Evolutionary conservation across 2,329 filamentous ascomycete species (phyloP), one percentile per base, ranked within the genome.

Genomic region (Fusarium compactum): DNA sequence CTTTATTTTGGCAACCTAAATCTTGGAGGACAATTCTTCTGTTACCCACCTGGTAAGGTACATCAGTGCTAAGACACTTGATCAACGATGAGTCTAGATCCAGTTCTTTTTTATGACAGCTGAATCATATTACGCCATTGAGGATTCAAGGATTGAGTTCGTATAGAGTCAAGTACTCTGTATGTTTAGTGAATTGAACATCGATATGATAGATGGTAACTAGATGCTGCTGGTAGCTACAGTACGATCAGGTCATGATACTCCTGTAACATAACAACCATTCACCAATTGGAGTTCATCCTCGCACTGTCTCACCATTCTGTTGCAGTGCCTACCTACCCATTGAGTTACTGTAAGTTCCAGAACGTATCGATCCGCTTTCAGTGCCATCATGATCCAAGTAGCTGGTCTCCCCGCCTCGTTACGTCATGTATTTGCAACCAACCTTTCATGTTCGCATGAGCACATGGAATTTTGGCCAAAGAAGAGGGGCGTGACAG

Each of bases 401-500:
- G 50, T 48, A 62, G 50, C 62, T 60, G 44, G 54, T 45, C 34
- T 53, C 54, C 67, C 70, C 63, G 46, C 70, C 70, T 63, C 56
- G 64, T 74, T 76, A 76, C 74, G 74, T 76, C 74, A 76, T 76
- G 72, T 72, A 76, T 60, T 70, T 74, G 64, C 68, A 65, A 59
- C 68, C 68, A 58, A 53, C 56, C 60, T 53, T 70, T 59, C 57
- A 18, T 38, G 56, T 48, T 63, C 50, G 43, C 59, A 69, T 73
- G 67, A 71, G 68, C 61, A 71, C 59, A 64, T 65, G 64, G 67
- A 53, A 68, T 55, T 70, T 46, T 44, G 58, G 29, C 24, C 29
- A 24, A 56, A 57, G 38, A 54, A 57, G 62, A 64, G 62, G 60
- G 51, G 62, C 50, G 27, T 45, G 48, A 41, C 40, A 29, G 48